Conservation (phyloP, 345 rosid genomes). For the Lepidium africanum region DNA sequence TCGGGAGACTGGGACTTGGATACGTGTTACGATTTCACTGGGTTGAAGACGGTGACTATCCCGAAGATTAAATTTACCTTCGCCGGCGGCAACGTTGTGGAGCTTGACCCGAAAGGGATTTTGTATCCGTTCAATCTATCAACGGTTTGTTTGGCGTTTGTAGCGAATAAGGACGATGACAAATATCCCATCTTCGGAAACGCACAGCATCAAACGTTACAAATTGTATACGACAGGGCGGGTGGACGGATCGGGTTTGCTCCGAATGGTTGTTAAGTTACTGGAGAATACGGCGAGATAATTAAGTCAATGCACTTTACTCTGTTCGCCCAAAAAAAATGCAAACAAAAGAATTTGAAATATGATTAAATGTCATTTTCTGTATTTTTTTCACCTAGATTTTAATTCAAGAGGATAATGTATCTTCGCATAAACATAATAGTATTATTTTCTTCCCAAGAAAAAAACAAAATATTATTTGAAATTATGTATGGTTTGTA, state of each 20-base stretch:
- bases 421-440: too few species aligned
- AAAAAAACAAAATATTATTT: too few species aligned
- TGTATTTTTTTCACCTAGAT: too few species aligned
- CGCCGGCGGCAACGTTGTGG: slow-evolving; percentile 30
- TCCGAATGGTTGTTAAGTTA: slow-evolving; percentile 27
- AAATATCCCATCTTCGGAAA: slow-evolving; percentile 47
- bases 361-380: too few species aligned
- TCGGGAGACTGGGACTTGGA: slow-evolving; percentile 36
- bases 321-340: too few species aligned
- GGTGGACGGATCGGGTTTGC: slow-evolving; percentile 55
- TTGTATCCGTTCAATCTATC: slow-evolving; percentile 19
- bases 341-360: too few species aligned
- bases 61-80: slow-evolving; percentile 48
- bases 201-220: slow-evolving; percentile 52
- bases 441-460: too few species aligned
- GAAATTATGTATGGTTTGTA: too few species aligned
- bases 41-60: background rate
- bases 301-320: too few species aligned
- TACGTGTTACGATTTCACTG: slow-evolving; percentile 65
- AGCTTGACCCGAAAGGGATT: slow-evolving; percentile 29
- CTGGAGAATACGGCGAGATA: too few species aligned
- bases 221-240: slow-evolving; percentile 55
- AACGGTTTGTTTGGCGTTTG: slow-evolving; percentile 71
- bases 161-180: slow-evolving; percentile 22
- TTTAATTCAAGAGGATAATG: too few species aligned